Percentiles rank a stretch among this genome's conserved stretches.
Evolutionary conservation across 2,329 filamentous ascomycete species (phyloP).

Genomic region (Rachicladosporium sp.): DNA sequence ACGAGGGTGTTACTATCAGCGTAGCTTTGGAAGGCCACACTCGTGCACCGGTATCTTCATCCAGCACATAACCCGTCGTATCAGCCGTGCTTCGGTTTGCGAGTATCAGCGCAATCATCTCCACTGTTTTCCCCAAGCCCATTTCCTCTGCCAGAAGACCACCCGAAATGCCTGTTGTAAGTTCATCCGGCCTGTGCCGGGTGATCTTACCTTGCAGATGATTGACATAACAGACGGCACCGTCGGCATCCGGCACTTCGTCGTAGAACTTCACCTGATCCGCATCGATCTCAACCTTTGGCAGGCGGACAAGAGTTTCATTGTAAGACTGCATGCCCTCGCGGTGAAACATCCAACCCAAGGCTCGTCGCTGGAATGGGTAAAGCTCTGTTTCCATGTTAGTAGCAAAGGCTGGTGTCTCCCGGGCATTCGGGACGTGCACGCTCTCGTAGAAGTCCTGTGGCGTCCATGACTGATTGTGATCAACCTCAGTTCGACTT

Average conservation of each 20-base stretch:
- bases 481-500: constrained; percentile 10
- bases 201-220: constrained; percentile 47
- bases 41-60: constrained; percentile 30
- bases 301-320: constrained; percentile 1
- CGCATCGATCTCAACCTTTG: neutral
- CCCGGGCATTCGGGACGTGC: constrained; percentile 44
- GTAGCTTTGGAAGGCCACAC: constrained; percentile 44
- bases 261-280: constrained; percentile 31
- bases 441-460: constrained; percentile 59
- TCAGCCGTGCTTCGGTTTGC: constrained; percentile 40
- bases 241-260: constrained; percentile 33
- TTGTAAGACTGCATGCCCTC: constrained; percentile 46
- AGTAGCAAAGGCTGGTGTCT: constrained; percentile 7
- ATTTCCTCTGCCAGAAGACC: constrained; percentile 71
- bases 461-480: constrained; percentile 29
- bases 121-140: constrained; percentile 71
- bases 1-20: constrained; percentile 49
- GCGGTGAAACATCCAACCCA: constrained; percentile 56
- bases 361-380: constrained; percentile 58
- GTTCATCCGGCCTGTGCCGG: constrained; percentile 22
- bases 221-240: constrained; percentile 44
- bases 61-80: constrained; percentile 12
- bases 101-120: constrained; percentile 58
- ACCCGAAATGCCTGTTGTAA: constrained; percentile 36
- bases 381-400: constrained; percentile 38